phyloP scores from a whole-genome alignment of 2,329 filamentous ascomycete species.

The Zymoseptoria pseudotritici region DNA sequence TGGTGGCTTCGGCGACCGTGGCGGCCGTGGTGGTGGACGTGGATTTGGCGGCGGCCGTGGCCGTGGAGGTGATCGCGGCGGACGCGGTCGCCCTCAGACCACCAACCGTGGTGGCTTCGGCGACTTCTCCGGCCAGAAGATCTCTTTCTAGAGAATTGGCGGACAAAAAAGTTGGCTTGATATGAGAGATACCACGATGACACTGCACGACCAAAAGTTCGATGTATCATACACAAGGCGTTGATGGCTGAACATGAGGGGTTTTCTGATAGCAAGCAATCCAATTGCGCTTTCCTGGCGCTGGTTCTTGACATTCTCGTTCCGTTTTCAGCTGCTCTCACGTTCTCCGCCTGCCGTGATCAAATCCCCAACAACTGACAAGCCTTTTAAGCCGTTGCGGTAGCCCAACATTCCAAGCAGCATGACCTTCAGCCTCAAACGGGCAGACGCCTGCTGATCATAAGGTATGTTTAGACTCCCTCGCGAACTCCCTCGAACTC shows the following conservation, averaged over 20 bases:
- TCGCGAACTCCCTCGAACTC: not conserved
- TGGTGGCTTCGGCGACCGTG: slow-evolving; percentile 40
- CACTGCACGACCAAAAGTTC: not conserved
- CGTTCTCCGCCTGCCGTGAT: not conserved
- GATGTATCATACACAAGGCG: not conserved
- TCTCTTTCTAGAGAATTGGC: slow-evolving; percentile 47
- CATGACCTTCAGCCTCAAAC: not conserved
- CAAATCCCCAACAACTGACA: too few species aligned
- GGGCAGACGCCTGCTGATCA: not conserved
- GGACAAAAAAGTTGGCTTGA: slow-evolving; percentile 1
- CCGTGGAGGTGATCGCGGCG: slow-evolving; percentile 45
- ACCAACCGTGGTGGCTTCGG: slow-evolving; percentile 51
- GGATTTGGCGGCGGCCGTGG: slow-evolving; percentile 46
- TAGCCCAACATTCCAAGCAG: too few species aligned
- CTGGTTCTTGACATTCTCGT: not conserved
- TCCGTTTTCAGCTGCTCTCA: not conserved
- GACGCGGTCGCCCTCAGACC: slow-evolving; percentile 42
- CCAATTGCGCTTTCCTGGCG: not conserved
- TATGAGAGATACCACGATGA: not conserved
- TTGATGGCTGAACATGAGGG: not conserved
- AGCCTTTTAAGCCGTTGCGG: not conserved
- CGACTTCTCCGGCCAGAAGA: slow-evolving; percentile 73
- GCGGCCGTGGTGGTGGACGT: slow-evolving; percentile 46
- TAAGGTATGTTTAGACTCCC: not conserved
- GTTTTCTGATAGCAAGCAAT: not conserved